Evolutionary conservation across 2,329 filamentous ascomycete genomes (phyloP), one percentile per base, ranked within the genome.

Genomic region (Fonsecaea nubica): DNA sequence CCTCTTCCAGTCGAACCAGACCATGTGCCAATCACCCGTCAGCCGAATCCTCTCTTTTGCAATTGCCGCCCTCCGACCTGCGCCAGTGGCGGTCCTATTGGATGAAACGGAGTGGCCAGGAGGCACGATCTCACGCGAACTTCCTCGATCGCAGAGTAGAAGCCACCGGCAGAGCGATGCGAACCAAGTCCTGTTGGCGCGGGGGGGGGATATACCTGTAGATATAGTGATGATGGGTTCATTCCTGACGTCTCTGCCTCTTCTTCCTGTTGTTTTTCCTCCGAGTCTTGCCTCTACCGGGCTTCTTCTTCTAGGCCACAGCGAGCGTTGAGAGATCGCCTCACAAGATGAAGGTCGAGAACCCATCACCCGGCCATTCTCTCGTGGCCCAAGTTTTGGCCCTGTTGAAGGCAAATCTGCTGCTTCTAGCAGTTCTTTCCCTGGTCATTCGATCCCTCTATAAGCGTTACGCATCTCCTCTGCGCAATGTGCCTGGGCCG

Each of bases 401-500:
- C 30, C 61, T 67, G 38, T 57, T 64, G 18, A 67, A 66, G 45
- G 62, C 54, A n/a, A 45, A 69, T 63, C 61, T 69, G 35, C 45
- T 69, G n/a, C 62, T 69, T 25, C 25, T 69, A 4, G 45, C 59
- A 8, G 57, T 69, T 7, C 9, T 64, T 30, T 54, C 56, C 4
- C 33, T 69, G 33, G 35, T 69, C 58, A 40, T 38, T 33, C 65
- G 67, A 65, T 60, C 48, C 42, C 40, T 67, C 58, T 69, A 69
- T 60, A 69, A 63, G 55, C 78, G 87, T 84, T 83, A 86, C 82
- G 72, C 76, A 45, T 79, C 77, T 5, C 73, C 80, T 1, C 76
- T 81, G 61, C 72, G 75, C 48, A 74, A 80, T 56, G 74, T 81
- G 10, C 80, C 80, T 0, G 80, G 80, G 0, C 80, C 80, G 0